These are phyloP conservation scores for Entrophospora sp. DNA, from an alignment of 192 early-diverging fungal genomes.

Conservation along the genomic window DNA sequence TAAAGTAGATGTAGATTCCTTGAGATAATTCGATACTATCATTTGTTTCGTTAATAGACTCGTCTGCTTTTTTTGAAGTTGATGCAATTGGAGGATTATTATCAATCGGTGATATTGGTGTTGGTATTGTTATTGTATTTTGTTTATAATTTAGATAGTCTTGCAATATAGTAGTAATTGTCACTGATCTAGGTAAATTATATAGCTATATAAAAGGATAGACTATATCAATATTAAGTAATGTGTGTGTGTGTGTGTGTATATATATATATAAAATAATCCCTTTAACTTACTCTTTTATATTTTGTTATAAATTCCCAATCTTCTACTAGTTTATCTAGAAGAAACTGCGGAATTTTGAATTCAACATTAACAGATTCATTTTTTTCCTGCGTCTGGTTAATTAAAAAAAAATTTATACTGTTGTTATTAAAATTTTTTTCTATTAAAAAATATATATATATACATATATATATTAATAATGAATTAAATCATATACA, in stretches of 20 bases:
- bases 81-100: neutral
- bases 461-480: too few relatives aligned
- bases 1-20: too few relatives aligned
- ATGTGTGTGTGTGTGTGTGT: too few relatives aligned
- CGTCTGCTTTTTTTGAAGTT: too few relatives aligned
- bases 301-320: constrained; percentile 7
- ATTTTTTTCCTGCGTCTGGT: constrained; percentile 4
- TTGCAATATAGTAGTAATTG: neutral
- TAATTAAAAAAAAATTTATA: neutral
- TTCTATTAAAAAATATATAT: too few relatives aligned
- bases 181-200: neutral
- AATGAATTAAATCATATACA: too few relatives aligned
- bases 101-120: neutral
- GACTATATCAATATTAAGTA: neutral
- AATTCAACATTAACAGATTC: constrained; percentile 4
- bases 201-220: neutral
- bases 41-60: too few relatives aligned
- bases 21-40: too few relatives aligned
- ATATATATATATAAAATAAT: too few relatives aligned
- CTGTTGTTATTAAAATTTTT: too few relatives aligned
- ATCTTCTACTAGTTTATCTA: neutral
- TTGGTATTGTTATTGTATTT: neutral
- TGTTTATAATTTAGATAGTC: constrained; percentile 2
- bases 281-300: too few relatives aligned
- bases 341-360: neutral